These are phyloP conservation scores for Schizochytrium sp. DNA, from an alignment of 108 stramenopile genomes.

Conservation along the genomic window DNA sequence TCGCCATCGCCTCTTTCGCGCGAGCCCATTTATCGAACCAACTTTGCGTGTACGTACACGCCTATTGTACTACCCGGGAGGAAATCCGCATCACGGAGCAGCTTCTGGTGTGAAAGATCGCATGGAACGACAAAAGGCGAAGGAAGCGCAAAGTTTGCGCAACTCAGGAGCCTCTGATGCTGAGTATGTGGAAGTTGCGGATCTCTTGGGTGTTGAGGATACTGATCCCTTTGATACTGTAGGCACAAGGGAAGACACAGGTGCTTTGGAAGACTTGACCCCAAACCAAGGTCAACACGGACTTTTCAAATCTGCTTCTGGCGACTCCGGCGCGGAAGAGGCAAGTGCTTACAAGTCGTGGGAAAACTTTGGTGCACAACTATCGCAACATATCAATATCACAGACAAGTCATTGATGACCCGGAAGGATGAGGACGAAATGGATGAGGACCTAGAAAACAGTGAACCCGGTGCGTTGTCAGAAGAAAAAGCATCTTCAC, in stretches of 20 bases:
- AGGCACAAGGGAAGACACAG: too few relatives aligned
- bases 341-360: not conserved
- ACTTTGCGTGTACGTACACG: not conserved
- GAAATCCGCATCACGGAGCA: slow-evolving; percentile 46
- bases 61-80: slow-evolving; percentile 16
- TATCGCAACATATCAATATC: slow-evolving; percentile 23
- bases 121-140: not conserved
- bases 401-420: slow-evolving; percentile 56
- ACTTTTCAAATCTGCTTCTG: too few relatives aligned
- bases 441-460: not conserved
- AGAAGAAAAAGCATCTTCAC: not conserved
- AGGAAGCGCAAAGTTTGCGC: not conserved
- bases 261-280: not conserved
- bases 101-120: slow-evolving; percentile 44
- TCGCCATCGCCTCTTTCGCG: slow-evolving; percentile 36
- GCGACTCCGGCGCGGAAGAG: not conserved
- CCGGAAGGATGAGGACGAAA: slow-evolving; percentile 4
- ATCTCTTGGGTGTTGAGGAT: not conserved
- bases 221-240: not conserved
- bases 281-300: not conserved
- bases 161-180: too few relatives aligned
- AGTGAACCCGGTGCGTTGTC: not conserved
- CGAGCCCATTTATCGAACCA: slow-evolving; percentile 47
- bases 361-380: slow-evolving; percentile 30
- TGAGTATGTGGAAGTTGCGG: too few relatives aligned